Base-by-base conservation (phyloP, 2,329 filamentous ascomycete species). In the Beauveria varroae region DNA sequence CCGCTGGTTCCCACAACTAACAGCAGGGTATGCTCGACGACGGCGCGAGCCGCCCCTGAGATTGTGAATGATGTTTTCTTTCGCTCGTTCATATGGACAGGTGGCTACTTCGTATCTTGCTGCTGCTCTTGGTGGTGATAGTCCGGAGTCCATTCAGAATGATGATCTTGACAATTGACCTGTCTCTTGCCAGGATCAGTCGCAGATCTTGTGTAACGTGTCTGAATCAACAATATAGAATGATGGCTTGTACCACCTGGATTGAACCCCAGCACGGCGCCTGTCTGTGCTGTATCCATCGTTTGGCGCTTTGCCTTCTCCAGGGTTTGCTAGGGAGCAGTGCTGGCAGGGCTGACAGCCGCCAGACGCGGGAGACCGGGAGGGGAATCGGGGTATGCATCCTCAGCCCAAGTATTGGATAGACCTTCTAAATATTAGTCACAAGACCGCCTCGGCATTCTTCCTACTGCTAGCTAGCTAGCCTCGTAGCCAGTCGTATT, bases 1-100 rank as follows among this genome's bases (percentile, higher is more conserved):
- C 60, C 60, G 60, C 46, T 51, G 44, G 44, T 46, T 61, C 60
- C 59, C 60, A 53, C 53, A 55, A 40, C 52, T 61, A 56, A 41
- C 53, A 44, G 4, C 41, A 56, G 44, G 46, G 44, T 52, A 51
- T 51, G 26, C 26, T 44, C 59, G 24, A n/a, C 60, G 26, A 24
- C 53, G 59, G 59, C 52, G 26, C 53, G 26, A 57, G 46, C 46
- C 53, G 46, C 44, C 30, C 46, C 43, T 28, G 43, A 14, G 37
- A 22, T 37, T 57, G 12, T 8, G 24, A 46, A 30, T 40, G 7
- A 18, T 47, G 14, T n/a, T 20, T 37, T 37, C 34, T 16, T 16
- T 37, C 34, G 34, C 34, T 37, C 34, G 2, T 37, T 37, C 12
- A 37, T 37, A 12, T 16, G 14, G 16, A 37, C 6, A 37, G 34